Evolutionary conservation across 495 filamentous ascomycete genomes (phyloP).

Genomic region (Chaetomidium leptoderma): DNA sequence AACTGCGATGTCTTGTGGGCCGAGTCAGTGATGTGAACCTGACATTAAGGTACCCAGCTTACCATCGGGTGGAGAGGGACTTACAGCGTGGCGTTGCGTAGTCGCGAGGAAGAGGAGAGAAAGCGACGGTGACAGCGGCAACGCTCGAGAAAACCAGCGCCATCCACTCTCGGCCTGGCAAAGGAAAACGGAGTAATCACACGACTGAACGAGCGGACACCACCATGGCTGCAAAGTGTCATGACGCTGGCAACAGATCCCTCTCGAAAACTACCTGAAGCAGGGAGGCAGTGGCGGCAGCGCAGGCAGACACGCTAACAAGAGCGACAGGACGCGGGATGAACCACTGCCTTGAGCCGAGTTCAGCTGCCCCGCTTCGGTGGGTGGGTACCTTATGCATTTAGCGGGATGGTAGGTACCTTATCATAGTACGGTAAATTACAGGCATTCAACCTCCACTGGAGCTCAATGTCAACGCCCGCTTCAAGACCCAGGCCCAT

Average conservation of each 20-base stretch:
- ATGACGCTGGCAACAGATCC: constrained; percentile 17
- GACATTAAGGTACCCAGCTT: neutral
- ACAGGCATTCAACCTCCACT: neutral
- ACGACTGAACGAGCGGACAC: constrained; percentile 13
- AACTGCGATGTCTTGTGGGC: neutral
- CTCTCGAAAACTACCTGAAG: neutral
- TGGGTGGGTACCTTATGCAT: neutral
- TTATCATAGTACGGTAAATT: neutral
- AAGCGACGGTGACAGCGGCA: constrained; percentile 11
- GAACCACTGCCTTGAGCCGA: neutral
- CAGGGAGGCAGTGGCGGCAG: constrained; percentile 8
- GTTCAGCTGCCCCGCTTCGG: neutral
- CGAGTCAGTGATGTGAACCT: neutral
- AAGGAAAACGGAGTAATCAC: neutral
- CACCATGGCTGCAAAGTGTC: constrained; percentile 25
- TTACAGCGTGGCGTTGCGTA: neutral
- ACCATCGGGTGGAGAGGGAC: neutral
- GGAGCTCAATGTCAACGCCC: neutral
- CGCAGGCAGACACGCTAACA: constrained; percentile 17
- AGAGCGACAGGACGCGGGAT: neutral
- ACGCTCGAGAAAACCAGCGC: neutral
- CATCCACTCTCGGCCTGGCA: constrained; percentile 1
- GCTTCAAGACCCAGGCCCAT: neutral
- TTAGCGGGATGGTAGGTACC: neutral
- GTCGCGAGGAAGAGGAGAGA: constrained; percentile 7